Conservation (phyloP, 768 basidiomycete genomes). For the Lentinula guzmanii region DNA sequence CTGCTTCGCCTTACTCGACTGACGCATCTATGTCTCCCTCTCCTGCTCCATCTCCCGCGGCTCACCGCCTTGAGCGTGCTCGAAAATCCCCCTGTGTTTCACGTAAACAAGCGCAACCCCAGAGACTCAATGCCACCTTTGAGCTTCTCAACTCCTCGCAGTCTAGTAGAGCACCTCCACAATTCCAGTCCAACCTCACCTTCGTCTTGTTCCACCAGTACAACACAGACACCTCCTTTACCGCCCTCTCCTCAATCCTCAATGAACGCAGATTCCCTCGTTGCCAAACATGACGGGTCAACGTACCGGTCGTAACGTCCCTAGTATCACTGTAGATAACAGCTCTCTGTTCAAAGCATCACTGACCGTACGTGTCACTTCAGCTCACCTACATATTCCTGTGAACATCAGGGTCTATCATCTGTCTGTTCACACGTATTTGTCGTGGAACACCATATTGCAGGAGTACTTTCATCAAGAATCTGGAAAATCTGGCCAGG, state of each 20-base stretch:
- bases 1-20: slow-evolving; percentile 61
- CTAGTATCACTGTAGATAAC: slow-evolving; percentile 35
- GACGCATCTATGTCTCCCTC: slow-evolving; percentile 57
- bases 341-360: not conserved
- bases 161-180: slow-evolving; percentile 20
- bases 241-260: slow-evolving; percentile 35
- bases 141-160: slow-evolving; percentile 50
- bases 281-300: slow-evolving; percentile 25
- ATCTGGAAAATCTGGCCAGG: slow-evolving; percentile 79
- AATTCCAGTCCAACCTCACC: slow-evolving; percentile 18
- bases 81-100: slow-evolving; percentile 51
- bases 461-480: slow-evolving; percentile 69
- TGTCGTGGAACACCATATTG: not conserved
- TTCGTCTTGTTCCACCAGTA: not conserved
- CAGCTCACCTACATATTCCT: not conserved
- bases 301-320: slow-evolving; percentile 27
- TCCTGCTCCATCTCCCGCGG: slow-evolving; percentile 32
- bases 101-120: slow-evolving; percentile 51
- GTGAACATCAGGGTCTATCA: slow-evolving; percentile 13
- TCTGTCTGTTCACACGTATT: not conserved
- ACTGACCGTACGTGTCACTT: slow-evolving; percentile 48
- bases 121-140: slow-evolving; percentile 67
- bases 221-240: slow-evolving; percentile 17
- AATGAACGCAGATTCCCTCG: slow-evolving; percentile 29
- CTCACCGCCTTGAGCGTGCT: slow-evolving; percentile 37